Evolutionary conservation across 1,139 yeast species (phyloP).

Genomic region (Pichia cactophila): DNA sequence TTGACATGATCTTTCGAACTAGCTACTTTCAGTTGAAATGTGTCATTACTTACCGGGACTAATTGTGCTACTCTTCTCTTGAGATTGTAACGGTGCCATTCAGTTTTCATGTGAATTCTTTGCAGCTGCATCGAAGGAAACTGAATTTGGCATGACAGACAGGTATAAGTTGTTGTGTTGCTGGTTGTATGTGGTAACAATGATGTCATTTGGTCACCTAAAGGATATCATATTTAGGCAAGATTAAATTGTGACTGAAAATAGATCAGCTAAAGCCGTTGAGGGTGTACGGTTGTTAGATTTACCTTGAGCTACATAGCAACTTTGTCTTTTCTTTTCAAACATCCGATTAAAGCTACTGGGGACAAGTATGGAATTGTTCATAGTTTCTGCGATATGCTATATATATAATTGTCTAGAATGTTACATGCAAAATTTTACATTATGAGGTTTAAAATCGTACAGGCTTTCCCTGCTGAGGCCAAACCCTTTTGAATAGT

Average conservation of each 20-base stretch:
- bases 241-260: background rate
- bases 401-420: background rate
- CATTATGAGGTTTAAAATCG: constrained; percentile 1
- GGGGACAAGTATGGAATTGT: too few relatives aligned
- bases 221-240: background rate
- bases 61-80: constrained; percentile 85
- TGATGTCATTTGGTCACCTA: constrained; percentile 11
- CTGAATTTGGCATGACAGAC: constrained; percentile 79
- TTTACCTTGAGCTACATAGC: too few relatives aligned
- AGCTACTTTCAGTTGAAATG: constrained; percentile 23
- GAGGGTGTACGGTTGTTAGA: too few relatives aligned
- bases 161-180: constrained; percentile 43
- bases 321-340: too few relatives aligned
- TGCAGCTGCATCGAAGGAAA: constrained; percentile 76
- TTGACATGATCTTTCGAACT: constrained; percentile 35
- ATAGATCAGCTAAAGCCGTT: background rate
- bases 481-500: constrained; percentile 90
- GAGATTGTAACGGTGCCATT: constrained; percentile 91
- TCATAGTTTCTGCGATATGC: too few relatives aligned
- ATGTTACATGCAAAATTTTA: background rate
- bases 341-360: too few relatives aligned
- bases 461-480: constrained; percentile 32
- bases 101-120: constrained; percentile 89
- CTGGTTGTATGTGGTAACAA: constrained; percentile 17
- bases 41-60: constrained; percentile 69